Evolutionary conservation across 2,329 filamentous ascomycete genomes (phyloP), one percentile per base, ranked within the genome.

Genomic region (Colletotrichum cereale): DNA sequence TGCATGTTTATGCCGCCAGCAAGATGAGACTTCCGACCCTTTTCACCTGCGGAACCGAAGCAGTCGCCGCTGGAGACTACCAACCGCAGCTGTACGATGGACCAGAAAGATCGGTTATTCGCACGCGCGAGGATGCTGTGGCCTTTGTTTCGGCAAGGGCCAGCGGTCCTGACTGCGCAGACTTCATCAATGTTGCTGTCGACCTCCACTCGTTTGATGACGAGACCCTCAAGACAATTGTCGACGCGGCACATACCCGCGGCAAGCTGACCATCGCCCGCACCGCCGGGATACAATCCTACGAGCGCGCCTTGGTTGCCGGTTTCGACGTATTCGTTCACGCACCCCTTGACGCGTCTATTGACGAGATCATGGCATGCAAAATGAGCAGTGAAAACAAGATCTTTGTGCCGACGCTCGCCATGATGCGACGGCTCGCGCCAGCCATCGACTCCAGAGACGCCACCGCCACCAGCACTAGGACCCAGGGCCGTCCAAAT

Each of bases 311-410:
- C 3, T 52, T 80, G 21, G 48, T 64, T 6, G 76, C 76, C 7
- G 76, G 74, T 10, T 78, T 78, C 55, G 77, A 80, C 62, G 47
- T 78, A 38, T 57, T 80, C 36, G 77, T 76, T 16, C 78, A 79
- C 60, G 76, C 74, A 36, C 76, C 78, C 1, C 73, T 79, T 62
- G 76, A 78, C 52, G 75, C 73, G 38, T 57, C 72, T 4, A 53
- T 81, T 7, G 77, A 77, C 56, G 18, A 61, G 5, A 67, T 65
- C 0, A 50, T 77, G 3, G 72, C 75, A 1, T 42, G 40, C 1
- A 61, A 67, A 5, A 76, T 79, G 73, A 62, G 57, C 11, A 69
- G 24, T 16, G 69, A 71, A 58, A 61, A 73, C 24, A 76, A 75
- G 12, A 67, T 77, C 24, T 74, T 74, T 8, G 74, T 79, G 11